Evolutionary conservation across 768 basidiomycete genomes (phyloP), one percentile per base, ranked within the genome.

Genomic region (Tubosaeta sp.): DNA sequence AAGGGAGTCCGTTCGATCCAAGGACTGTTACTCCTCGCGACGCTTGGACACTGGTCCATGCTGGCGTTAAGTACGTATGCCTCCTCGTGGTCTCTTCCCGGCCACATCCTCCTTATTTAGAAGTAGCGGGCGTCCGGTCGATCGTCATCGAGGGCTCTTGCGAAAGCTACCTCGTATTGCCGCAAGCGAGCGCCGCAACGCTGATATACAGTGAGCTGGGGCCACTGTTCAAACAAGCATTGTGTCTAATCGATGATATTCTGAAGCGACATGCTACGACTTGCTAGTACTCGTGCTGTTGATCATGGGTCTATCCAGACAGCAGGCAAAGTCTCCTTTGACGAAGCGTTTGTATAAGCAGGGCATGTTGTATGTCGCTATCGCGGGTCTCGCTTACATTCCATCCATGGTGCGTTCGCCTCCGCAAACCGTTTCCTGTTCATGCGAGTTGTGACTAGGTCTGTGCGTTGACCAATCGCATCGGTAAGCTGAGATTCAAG

Each of bases 1-100:
- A 66, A 48, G 41, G 49, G 51, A 11, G 54, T 54, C 14, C 44
- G 46, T 27, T 27, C n/a, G 12, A 48, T 66, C 5, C 46, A 46
- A 4, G 31, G 8, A 7, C 31, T 66, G 6, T 45, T 68, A 0
- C 5, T 31, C n/a, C 4, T 65, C 11, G 34, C 56, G 12, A 12
- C 51, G 3, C 25, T 66, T 2, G 67, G 52, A 12, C 65, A 66
- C 13, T 66, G 60, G 55, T 3, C 27, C 27, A 9, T 60, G 13
- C 32, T 68, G 16, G 34, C 37, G 0, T 1, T 52, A 1, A 38
- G 65, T 64, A 44, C 22, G 59, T 11, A 12, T 41, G 12, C 9
- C 37, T 1, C 27, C 17, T 27, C 13, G 25, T 39, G 11, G 33
- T 34, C 33, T 34, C 10, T 34, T 13, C 33, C 33, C 33, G 10